Evolutionary conservation across 768 basidiomycete species (phyloP), one percentile per base, ranked within the genome.

Genomic region (Mycena pura): DNA sequence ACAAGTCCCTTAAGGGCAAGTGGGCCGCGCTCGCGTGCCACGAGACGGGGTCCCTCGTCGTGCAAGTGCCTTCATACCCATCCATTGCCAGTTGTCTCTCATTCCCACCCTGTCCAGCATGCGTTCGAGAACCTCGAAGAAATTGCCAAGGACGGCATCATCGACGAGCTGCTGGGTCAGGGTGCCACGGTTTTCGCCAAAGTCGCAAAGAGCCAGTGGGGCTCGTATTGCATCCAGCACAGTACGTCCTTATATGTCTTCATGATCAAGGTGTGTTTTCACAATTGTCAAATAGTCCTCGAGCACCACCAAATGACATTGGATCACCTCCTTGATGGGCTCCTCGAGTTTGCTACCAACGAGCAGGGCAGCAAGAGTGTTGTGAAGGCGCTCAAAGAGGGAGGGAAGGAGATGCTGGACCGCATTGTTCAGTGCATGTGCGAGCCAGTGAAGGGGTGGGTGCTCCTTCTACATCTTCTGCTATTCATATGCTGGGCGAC

Each of bases 1-100:
- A 95, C 75, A 91, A 89, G 66, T 91, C 93, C 0, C 77, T 95
- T 63, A 90, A 91, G 67, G 92, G 93, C 19, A 92, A 93, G 70
- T 94, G 93, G 93, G 92, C 93, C 0, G 84, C 91, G 10, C 82
- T 95, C 41, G 93, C 93, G 11, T 95, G 93, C 69, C 93, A 95
- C 68, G 93, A 95, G 76, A 95, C 93, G 0, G 93, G 93, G 8
- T 94, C 92, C 19, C 83, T 94, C 24, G 92, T 94, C 45, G 92
- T 93, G 46, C 92, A 93, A 84, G 92, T 92, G 68, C 60, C 29
- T 36, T 36, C 13, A 50, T 5, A 49, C 27, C 14, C 15, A 36
- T 49, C 7, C 6, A 36, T n/a, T 17, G 6, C 24, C 43, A 36
- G 34, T 64, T 31, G 56, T 62, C 28, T 40, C 34, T 36, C 34